A percentile compares a stretch with the other conserved stretches of the same genome.
Conservation (phyloP, 129 eudicot species). For the Silybum marianum region DNA sequence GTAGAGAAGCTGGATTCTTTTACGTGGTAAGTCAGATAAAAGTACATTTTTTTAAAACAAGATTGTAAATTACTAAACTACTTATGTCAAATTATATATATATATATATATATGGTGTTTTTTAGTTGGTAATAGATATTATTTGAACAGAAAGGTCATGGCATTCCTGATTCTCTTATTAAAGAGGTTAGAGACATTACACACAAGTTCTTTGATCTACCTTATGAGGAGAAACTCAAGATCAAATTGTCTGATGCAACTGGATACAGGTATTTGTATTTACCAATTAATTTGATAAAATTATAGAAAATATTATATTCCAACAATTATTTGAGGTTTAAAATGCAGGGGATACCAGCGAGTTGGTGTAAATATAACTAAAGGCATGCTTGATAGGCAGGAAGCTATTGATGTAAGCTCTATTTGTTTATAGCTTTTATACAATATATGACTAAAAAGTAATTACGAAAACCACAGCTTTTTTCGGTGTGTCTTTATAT, state of each 20-base stretch:
- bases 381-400: conserved; percentile 85
- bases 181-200: conserved; percentile 65
- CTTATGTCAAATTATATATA: too few relatives aligned
- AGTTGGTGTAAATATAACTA: conserved; percentile 81
- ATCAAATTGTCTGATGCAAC: conserved; percentile 69
- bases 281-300: background rate
- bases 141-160: conserved; percentile 78
- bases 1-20: conserved; percentile 94
- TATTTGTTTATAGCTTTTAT: background rate
- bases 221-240: conserved; percentile 78
- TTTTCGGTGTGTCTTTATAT: background rate
- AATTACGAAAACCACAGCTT: background rate
- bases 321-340: background rate
- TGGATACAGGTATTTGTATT: conserved; percentile 75
- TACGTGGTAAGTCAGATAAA: too few relatives aligned
- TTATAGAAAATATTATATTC: background rate
- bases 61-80: too few relatives aligned
- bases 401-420: conserved; percentile 89
- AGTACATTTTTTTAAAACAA: too few relatives aligned
- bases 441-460: too few relatives aligned
- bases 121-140: too few relatives aligned
- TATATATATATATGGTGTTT: too few relatives aligned
- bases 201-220: conserved; percentile 63
- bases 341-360: conserved; percentile 83
- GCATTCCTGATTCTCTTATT: conserved; percentile 71